A percentile compares a stretch with the other conserved stretches of the same genome.
Conservation (phyloP, 371 early-diverging fungal species). For the Quaeritorhiza haematococci region DNA sequence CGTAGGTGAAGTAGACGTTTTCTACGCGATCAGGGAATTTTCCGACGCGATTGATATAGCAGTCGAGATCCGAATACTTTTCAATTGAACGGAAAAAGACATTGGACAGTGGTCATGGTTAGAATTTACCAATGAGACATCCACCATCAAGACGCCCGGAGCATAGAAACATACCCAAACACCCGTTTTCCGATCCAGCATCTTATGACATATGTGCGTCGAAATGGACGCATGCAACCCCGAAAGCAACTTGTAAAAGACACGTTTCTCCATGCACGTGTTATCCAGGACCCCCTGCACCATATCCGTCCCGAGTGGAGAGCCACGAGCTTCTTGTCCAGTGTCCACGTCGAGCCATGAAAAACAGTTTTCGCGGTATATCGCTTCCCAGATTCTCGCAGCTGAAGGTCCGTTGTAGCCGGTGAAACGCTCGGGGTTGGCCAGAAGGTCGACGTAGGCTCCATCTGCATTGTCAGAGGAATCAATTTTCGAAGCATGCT, state of each 20-base stretch:
- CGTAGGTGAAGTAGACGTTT: constrained; percentile 91
- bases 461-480: constrained; percentile 49
- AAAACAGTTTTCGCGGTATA: constrained; percentile 95
- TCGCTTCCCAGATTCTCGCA: constrained; percentile 85
- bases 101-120: neutral
- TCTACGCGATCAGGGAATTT: constrained; percentile 84
- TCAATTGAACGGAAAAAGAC: neutral
- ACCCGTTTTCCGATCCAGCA: constrained; percentile 76
- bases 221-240: constrained; percentile 95
- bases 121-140: neutral
- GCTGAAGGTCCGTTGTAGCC: constrained; percentile 90
- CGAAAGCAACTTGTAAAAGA: constrained; percentile 88
- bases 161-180: constrained; percentile 64
- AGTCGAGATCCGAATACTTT: constrained; percentile 63
- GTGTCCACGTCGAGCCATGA: no score
- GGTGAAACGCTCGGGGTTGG: constrained; percentile 94
- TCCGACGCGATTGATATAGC: constrained; percentile 84
- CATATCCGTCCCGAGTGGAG: constrained; percentile 3
- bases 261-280: constrained; percentile 81
- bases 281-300: constrained; percentile 5
- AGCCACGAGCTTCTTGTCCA: neutral
- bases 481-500: neutral
- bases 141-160: neutral
- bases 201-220: constrained; percentile 91
- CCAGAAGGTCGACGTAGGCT: constrained; percentile 79